These are phyloP conservation scores for Basipetospora chlamydospora DNA, from an alignment of 2,329 filamentous ascomycete species.

Conservation along the genomic window DNA sequence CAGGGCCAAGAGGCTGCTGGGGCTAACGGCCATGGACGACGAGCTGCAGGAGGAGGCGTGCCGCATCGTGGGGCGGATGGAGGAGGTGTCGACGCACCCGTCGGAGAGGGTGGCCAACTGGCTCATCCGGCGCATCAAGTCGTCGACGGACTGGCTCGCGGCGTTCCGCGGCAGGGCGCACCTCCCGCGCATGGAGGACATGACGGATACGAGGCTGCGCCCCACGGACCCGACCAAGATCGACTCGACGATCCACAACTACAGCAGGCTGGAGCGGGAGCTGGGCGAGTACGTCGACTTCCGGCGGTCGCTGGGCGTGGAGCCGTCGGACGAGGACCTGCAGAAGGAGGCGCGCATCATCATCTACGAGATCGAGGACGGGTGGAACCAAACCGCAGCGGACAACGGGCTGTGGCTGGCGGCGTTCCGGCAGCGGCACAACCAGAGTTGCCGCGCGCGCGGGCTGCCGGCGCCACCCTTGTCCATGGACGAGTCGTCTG, in stretches of 20 bases:
- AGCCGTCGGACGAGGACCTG: constrained; percentile 38
- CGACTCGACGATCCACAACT: constrained; percentile 45
- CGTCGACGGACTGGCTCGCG: constrained; percentile 38
- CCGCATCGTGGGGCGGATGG: constrained; percentile 40
- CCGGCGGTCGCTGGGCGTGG: constrained; percentile 28
- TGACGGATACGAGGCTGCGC: constrained; percentile 30
- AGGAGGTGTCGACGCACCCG: constrained; percentile 33
- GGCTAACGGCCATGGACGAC: constrained; percentile 43
- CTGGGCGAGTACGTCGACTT: constrained; percentile 35
- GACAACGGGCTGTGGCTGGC: constrained; percentile 40
- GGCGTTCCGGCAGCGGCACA: constrained; percentile 35
- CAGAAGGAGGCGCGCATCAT: constrained; percentile 44
- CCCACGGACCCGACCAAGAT: constrained; percentile 39
- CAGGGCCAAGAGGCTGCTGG: constrained; percentile 33
- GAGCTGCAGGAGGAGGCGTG: constrained; percentile 47
- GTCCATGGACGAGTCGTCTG: background rate
- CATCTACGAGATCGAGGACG: constrained; percentile 47
- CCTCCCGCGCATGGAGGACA: constrained; percentile 41
- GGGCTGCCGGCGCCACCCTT: background rate
- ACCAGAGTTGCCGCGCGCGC: background rate
- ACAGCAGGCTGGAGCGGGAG: constrained; percentile 39
- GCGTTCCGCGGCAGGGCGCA: constrained; percentile 41
- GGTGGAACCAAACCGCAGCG: constrained; percentile 49
- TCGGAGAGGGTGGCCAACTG: constrained; percentile 39
- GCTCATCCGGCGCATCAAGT: constrained; percentile 35